A percentile compares a stretch with the other conserved stretches of the same genome.
Evolutionary conservation across 176 grass and related monocot genomes (phyloP).

Genomic region (Oryza officinalis): DNA sequence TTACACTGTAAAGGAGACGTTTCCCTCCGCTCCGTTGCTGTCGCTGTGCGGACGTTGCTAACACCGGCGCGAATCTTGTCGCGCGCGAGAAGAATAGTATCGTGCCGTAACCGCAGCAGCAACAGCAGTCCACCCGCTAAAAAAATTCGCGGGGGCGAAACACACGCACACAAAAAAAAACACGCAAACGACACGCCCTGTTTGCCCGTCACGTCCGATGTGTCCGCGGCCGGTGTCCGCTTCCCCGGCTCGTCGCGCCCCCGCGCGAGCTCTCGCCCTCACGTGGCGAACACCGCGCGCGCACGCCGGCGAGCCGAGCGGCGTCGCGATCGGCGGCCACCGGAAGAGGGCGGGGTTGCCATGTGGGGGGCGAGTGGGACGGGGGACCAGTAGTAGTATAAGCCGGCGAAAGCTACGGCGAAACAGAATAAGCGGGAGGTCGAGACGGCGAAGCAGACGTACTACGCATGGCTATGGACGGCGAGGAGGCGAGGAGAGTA

Average conservation of each 20-base stretch:
- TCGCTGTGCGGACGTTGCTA: background rate
- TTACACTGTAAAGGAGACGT: background rate
- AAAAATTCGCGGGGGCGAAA: background rate
- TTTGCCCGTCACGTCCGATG: conserved; percentile 13
- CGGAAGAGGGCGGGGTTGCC: background rate
- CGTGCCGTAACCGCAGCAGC: background rate
- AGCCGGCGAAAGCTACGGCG: background rate
- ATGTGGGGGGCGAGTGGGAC: conserved; percentile 27
- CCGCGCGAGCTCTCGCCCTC: background rate
- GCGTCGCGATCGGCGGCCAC: conserved; percentile 38
- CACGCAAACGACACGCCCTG: background rate
- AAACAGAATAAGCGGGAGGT: background rate
- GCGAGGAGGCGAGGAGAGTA: background rate
- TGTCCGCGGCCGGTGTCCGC: background rate
- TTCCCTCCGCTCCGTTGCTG: background rate
- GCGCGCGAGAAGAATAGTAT: background rate
- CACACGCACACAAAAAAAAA: too few species aligned
- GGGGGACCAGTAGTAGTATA: conserved; percentile 9
- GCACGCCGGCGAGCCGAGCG: background rate
- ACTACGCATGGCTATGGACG: background rate
- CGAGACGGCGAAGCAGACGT: background rate
- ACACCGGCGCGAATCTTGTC: background rate
- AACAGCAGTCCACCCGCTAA: background rate
- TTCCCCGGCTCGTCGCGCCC: background rate
- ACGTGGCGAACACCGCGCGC: background rate